phyloP scores from a whole-genome alignment of 2,329 filamentous ascomycete genomes.

The Fusarium verrucosum region DNA sequence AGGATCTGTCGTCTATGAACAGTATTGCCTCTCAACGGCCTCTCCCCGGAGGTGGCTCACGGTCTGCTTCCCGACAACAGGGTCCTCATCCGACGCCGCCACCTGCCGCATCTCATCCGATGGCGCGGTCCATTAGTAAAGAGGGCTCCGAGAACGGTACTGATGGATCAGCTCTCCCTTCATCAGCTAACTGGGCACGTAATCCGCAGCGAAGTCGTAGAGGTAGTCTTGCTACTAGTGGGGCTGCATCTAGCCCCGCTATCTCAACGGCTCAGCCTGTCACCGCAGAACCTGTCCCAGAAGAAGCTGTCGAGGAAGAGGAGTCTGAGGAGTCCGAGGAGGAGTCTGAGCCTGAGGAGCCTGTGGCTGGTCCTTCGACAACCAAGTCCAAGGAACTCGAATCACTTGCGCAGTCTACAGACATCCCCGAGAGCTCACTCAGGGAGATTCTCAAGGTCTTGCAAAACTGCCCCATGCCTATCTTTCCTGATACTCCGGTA shows the following conservation, averaged over 20 bases:
- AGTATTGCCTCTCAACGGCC: constrained; percentile 83
- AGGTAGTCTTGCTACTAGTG: constrained; percentile 83
- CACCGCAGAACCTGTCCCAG: constrained; percentile 58
- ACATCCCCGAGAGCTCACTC: constrained; percentile 44
- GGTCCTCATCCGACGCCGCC: constrained; percentile 51
- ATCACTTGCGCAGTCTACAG: constrained; percentile 14
- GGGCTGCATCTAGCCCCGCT: constrained; percentile 83
- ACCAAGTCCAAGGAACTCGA: constrained; percentile 30
- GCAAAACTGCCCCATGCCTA: constrained; percentile 49
- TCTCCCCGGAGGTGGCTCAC: constrained; percentile 62
- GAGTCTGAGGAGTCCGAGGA: constrained; percentile 2
- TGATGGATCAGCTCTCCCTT: constrained; percentile 89
- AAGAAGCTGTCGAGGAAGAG: constrained; percentile 53
- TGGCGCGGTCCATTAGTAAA: constrained; percentile 80
- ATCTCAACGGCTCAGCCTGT: constrained; percentile 68
- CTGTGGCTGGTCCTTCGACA: constrained; percentile 41
- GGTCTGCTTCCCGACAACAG: constrained; percentile 64
- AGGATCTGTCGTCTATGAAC: constrained; percentile 95
- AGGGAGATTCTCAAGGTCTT: constrained; percentile 52
- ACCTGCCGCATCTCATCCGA: constrained; percentile 63
- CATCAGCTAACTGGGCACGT: constrained; percentile 92
- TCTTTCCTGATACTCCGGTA: constrained; percentile 16
- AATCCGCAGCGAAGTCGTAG: constrained; percentile 73
- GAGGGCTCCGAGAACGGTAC: constrained; percentile 75
- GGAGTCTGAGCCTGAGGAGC: constrained; percentile 44